Percentiles rank a stretch among this genome's conserved stretches.
phyloP scores from a whole-genome alignment of 2,329 filamentous ascomycete genomes.

The Blastomyces silverae region DNA sequence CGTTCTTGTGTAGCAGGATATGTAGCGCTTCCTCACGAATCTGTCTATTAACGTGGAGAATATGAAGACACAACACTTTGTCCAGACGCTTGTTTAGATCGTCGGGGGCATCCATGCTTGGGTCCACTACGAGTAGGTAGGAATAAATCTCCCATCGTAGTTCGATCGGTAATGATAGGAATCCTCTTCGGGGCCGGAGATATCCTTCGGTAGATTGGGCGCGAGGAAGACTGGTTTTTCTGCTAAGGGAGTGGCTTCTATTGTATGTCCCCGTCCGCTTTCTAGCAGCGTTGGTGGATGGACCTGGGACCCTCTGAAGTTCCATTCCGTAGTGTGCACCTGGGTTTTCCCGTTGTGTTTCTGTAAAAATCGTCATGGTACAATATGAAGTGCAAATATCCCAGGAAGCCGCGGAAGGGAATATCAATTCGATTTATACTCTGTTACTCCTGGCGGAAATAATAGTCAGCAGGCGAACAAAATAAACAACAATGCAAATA shows the following conservation, averaged over 20 bases:
- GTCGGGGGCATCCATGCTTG: background rate
- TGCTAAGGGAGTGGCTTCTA: background rate
- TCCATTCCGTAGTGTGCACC: background rate
- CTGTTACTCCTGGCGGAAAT: background rate
- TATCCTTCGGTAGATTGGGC: background rate
- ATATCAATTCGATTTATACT: background rate
- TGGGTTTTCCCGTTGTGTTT: background rate
- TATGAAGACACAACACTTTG: background rate
- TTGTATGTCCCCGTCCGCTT: background rate
- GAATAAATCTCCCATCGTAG: slow-evolving; percentile 11
- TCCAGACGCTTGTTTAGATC: slow-evolving; percentile 5
- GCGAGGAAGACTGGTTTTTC: background rate
- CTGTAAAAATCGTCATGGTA: background rate
- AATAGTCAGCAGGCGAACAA: background rate
- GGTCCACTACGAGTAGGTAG: background rate
- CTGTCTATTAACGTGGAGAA: background rate
- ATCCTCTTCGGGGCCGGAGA: background rate
- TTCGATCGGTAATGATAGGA: slow-evolving; percentile 12
- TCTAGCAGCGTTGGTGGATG: background rate
- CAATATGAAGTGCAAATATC: background rate
- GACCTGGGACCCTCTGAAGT: background rate
- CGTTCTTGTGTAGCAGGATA: background rate
- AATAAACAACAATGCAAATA: background rate
- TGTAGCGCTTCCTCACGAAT: slow-evolving; percentile 9
- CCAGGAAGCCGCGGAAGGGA: background rate